Evolutionary conservation across 225 moss, liverwort and hornwort genomes (phyloP).

Genomic region (Pleurozium schreberi): DNA sequence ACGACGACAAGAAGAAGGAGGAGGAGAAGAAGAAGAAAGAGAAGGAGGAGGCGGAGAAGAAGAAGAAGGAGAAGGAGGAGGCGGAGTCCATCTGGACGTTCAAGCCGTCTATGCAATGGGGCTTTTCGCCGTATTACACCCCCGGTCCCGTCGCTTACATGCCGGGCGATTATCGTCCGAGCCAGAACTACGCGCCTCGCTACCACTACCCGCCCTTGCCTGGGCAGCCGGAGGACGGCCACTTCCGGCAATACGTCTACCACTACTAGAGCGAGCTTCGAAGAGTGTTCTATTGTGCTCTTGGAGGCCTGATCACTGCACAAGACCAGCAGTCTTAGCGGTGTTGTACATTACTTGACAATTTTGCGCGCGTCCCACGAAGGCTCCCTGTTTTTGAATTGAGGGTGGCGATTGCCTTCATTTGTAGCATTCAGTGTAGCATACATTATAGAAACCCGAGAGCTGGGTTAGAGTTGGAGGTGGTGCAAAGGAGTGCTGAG

Average conservation of each 20-base stretch:
- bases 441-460: not conserved
- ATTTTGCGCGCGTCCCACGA: not conserved
- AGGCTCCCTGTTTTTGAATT: not conserved
- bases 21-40: not conserved
- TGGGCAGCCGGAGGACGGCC: not conserved
- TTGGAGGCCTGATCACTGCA: not conserved
- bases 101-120: not conserved
- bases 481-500: not conserved
- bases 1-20: not conserved
- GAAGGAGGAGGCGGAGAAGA: not conserved
- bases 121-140: not conserved
- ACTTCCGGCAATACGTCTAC: slow-evolving; percentile 4
- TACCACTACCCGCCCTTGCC: slow-evolving; percentile 9
- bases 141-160: not conserved
- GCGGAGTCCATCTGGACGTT: not conserved
- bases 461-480: not conserved
- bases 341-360: not conserved
- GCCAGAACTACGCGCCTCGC: slow-evolving; percentile 1
- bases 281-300: not conserved
- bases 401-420: not conserved
- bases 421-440: not conserved
- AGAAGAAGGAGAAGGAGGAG: not conserved
- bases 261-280: not conserved
- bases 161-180: slow-evolving; percentile 1
- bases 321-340: not conserved